A percentile compares a stretch with the other conserved stretches of the same genome.
phyloP scores from a whole-genome alignment of 2,329 filamentous ascomycete genomes.

The Cladosporium sp. region DNA sequence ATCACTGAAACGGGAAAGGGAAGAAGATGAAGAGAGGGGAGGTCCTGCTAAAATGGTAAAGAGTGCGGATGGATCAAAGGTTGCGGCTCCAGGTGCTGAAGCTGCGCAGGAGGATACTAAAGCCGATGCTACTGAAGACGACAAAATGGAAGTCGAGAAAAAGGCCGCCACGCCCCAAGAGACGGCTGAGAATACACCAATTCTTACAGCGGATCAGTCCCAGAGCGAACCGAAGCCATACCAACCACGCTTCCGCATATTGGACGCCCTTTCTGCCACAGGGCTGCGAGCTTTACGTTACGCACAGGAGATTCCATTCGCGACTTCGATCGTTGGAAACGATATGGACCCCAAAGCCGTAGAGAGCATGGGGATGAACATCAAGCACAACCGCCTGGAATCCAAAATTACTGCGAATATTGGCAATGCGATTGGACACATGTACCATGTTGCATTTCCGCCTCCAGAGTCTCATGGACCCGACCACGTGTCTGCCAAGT shows the following conservation, averaged over 20 bases:
- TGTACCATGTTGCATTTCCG: constrained; percentile 61
- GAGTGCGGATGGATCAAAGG: constrained; percentile 5
- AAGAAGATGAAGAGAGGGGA: constrained; percentile 3
- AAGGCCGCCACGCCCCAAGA: not conserved
- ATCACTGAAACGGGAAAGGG: constrained; percentile 5
- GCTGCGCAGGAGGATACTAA: constrained; percentile 3
- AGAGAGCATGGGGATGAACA: constrained; percentile 73
- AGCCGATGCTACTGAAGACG: not conserved
- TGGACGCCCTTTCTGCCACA: constrained; percentile 92
- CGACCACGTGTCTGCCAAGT: constrained; percentile 49
- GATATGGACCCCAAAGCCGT: constrained; percentile 61
- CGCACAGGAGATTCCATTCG: constrained; percentile 73
- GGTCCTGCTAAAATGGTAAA: constrained; percentile 11
- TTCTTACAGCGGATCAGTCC: constrained; percentile 7
- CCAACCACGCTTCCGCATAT: constrained; percentile 65
- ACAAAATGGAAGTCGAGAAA: constrained; percentile 4
- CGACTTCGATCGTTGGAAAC: constrained; percentile 60
- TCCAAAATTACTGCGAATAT: constrained; percentile 68
- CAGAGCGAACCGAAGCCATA: constrained; percentile 17
- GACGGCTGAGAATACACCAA: constrained; percentile 13
- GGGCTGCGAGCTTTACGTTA: constrained; percentile 89
- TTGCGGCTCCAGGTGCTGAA: constrained; percentile 6
- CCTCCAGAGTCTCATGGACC: constrained; percentile 30
- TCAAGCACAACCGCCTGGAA: constrained; percentile 73
- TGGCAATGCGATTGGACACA: constrained; percentile 83